Base-by-base conservation (phyloP, 495 filamentous ascomycete species). In the Daldinia loculata region DNA sequence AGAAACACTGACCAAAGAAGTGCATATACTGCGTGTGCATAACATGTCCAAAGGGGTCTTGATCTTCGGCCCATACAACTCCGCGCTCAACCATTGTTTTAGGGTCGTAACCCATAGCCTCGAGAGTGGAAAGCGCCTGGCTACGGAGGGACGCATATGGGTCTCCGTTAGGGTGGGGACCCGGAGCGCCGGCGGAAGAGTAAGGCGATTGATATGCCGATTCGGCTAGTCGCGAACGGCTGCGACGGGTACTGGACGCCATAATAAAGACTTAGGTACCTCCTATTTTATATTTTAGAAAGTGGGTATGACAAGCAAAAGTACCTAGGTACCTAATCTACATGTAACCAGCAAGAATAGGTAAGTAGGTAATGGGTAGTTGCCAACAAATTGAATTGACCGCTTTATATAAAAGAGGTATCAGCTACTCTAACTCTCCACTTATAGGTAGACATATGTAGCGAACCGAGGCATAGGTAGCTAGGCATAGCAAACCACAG, bases 91-190 rank as follows among this genome's bases (percentile, higher is more conserved):
- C 70, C 77, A 79, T 79, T 14, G 77, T 79, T 30, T 67, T 51
- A n/a, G 74, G 74, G 32, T 79, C 75, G 66, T 70, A 79, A 11
- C 77, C 77, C 77, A 79, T 79, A 32, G 69, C 74, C 43, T 76
- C 74, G 22, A 79, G 74, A 5, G 69, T 75, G 3, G 70, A 60
- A 19, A 79, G 71, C 11, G 75, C 75, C 30, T 57, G 50, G n/a
- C 50, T 55, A 1, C 75, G 77, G 14, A 79, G 77, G 4, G 74
- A 53, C 27, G 61, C 70, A 36, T 79, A 79, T 14, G 70, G 69
- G 51, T 79, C 74, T 24, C 62, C 58, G 64, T 77, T 76, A 12
- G 77, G 77, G 62, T 79, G 75, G 15, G 68, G 70, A 34, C 41
- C 36, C 36, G 73, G 75, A 38, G 77, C 74, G 36, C 77, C 75